These are phyloP conservation scores for Leucocoprinus sp. DNA, from an alignment of 768 basidiomycete genomes.

Conservation along the genomic window DNA sequence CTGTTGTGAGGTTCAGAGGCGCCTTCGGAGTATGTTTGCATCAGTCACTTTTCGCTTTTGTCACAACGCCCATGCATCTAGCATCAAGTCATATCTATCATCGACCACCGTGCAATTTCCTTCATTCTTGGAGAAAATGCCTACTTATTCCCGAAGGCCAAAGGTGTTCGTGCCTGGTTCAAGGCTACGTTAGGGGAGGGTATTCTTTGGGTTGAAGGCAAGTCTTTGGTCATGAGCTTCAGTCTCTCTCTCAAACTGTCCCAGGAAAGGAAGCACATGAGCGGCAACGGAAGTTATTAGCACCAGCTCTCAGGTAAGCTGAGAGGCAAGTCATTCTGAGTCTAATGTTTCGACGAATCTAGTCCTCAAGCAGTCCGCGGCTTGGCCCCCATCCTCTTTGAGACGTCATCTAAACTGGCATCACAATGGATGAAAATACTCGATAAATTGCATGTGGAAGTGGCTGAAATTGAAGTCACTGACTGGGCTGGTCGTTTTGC, in stretches of 20 bases:
- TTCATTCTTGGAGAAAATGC: slow-evolving; percentile 48
- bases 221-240: background rate
- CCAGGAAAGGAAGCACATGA: slow-evolving; percentile 51
- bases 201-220: slow-evolving; percentile 61
- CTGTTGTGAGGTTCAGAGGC: slow-evolving; percentile 46
- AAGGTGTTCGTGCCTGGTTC: slow-evolving; percentile 59
- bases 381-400: slow-evolving; percentile 43
- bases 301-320: slow-evolving; percentile 50
- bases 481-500: slow-evolving; percentile 55
- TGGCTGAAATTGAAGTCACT: slow-evolving; percentile 45
- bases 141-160: slow-evolving; percentile 55
- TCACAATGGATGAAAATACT: slow-evolving; percentile 40
- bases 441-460: slow-evolving; percentile 30
- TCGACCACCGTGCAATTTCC: slow-evolving; percentile 42
- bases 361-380: slow-evolving; percentile 48
- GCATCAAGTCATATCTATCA: slow-evolving; percentile 52
- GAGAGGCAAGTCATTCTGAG: background rate
- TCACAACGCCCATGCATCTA: slow-evolving; percentile 18
- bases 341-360: slow-evolving; percentile 1
- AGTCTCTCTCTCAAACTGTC: slow-evolving; percentile 2
- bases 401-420: slow-evolving; percentile 46
- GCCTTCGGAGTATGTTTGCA: slow-evolving; percentile 41
- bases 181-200: slow-evolving; percentile 52
- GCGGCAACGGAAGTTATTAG: slow-evolving; percentile 41
- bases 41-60: slow-evolving; percentile 4